phyloP scores from a whole-genome alignment of 2,329 filamentous ascomycete species.

The Ophiostoma tasmaniense region DNA sequence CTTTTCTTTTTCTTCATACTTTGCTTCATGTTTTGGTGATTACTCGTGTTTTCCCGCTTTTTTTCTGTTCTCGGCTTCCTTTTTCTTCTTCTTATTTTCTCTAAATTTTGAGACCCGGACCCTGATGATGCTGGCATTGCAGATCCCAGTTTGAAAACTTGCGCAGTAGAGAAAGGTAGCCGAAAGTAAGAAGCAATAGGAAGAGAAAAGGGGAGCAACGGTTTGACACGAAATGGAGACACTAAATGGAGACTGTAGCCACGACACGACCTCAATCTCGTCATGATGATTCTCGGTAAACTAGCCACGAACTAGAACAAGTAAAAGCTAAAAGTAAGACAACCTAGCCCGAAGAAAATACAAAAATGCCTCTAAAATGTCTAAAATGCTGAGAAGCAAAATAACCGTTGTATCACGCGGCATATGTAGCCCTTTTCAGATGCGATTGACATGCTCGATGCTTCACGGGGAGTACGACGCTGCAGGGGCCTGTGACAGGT shows the following conservation, averaged over 20 bases:
- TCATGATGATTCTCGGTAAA: neutral
- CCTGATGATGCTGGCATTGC: neutral
- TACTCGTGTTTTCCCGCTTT: no score
- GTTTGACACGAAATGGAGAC: neutral
- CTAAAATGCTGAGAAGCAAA: neutral
- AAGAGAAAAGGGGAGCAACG: neutral
- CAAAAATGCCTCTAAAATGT: neutral
- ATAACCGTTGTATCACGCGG: neutral
- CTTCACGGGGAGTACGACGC: neutral
- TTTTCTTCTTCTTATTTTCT: neutral
- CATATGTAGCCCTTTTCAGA: slow-evolving; percentile 8
- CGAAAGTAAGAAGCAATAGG: neutral
- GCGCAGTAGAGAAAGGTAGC: neutral
- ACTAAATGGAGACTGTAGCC: neutral
- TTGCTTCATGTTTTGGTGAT: neutral
- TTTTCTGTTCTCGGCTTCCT: neutral
- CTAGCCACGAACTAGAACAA: neutral
- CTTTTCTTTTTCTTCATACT: neutral
- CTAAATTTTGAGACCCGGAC: neutral
- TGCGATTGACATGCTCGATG: neutral
- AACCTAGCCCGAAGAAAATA: neutral
- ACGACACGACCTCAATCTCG: neutral
- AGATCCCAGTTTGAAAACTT: neutral
- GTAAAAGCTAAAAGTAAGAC: neutral
- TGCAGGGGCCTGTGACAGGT: slow-evolving; percentile 2